These are phyloP conservation scores for Xylaria bambusicola DNA, from an alignment of 495 filamentous ascomycete genomes.

Conservation along the genomic window DNA sequence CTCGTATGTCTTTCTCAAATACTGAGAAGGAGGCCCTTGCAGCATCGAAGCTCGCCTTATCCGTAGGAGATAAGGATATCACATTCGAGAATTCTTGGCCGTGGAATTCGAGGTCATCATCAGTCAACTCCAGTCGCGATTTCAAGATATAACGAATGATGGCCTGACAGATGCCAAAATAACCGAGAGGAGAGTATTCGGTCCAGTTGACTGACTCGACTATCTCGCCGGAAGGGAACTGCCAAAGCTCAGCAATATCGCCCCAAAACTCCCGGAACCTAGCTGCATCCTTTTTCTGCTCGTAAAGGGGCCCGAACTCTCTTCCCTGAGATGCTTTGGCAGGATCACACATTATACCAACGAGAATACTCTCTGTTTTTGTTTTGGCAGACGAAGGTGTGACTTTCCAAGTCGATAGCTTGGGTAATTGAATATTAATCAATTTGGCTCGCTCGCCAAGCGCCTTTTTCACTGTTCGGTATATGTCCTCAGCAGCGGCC, in stretches of 20 bases:
- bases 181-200: slow-evolving; percentile 52
- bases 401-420: slow-evolving; percentile 43
- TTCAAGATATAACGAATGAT: slow-evolving; percentile 74
- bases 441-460: slow-evolving; percentile 72
- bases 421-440: slow-evolving; percentile 57
- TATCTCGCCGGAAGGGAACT: slow-evolving; percentile 74
- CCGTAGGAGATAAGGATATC: slow-evolving; percentile 48
- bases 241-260: slow-evolving; percentile 69
- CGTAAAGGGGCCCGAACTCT: slow-evolving; percentile 83
- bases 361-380: slow-evolving; percentile 43
- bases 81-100: slow-evolving; percentile 63
- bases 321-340: slow-evolving; percentile 69
- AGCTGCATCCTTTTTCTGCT: slow-evolving; percentile 69
- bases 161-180: slow-evolving; percentile 66
- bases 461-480: slow-evolving; percentile 64
- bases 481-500: slow-evolving; percentile 52
- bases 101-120: slow-evolving; percentile 56
- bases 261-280: slow-evolving; percentile 77
- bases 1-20: slow-evolving; percentile 72
- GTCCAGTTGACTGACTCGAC: slow-evolving; percentile 83
- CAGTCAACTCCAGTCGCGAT: slow-evolving; percentile 57
- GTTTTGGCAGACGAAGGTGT: slow-evolving; percentile 25
- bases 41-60: slow-evolving; percentile 54
- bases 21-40: slow-evolving; percentile 61
- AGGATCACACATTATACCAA: slow-evolving; percentile 73